phyloP scores from a whole-genome alignment of 495 filamentous ascomycete genomes.

The Opeltia flavorubescens region DNA sequence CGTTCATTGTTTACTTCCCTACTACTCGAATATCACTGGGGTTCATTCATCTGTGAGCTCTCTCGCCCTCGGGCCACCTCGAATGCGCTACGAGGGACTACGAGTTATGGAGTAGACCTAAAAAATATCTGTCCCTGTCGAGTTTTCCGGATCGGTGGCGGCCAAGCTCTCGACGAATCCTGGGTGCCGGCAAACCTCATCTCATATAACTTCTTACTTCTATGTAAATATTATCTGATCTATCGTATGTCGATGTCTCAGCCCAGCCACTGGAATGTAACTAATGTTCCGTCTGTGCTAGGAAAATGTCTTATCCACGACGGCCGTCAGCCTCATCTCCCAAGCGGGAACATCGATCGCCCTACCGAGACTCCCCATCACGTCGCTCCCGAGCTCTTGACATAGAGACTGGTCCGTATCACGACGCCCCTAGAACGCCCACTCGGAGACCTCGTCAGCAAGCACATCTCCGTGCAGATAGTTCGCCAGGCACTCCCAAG shows the following conservation, averaged over 20 bases:
- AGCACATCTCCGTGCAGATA: conserved; percentile 14
- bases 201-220: neutral
- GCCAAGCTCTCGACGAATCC: no score
- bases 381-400: conserved; percentile 50
- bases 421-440: conserved; percentile 28
- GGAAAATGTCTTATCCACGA: conserved; percentile 52
- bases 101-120: no score
- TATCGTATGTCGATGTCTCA: neutral
- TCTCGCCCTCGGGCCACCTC: no score
- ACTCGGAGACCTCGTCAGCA: conserved; percentile 15
- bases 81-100: no score
- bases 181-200: no score
- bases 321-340: conserved; percentile 45
- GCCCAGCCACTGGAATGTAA: neutral
- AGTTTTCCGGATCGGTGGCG: no score
- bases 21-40: no score
- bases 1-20: neutral
- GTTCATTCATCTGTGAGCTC: no score
- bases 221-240: neutral
- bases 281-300: neutral
- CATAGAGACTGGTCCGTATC: conserved; percentile 46
- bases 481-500: neutral
- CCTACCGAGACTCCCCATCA: conserved; percentile 54
- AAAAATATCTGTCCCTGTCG: no score
- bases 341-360: conserved; percentile 37